Evolutionary conservation across 352 stramenopile species (phyloP), one percentile per base, ranked within the genome.

Genomic region (Globisporangium irregulare): DNA sequence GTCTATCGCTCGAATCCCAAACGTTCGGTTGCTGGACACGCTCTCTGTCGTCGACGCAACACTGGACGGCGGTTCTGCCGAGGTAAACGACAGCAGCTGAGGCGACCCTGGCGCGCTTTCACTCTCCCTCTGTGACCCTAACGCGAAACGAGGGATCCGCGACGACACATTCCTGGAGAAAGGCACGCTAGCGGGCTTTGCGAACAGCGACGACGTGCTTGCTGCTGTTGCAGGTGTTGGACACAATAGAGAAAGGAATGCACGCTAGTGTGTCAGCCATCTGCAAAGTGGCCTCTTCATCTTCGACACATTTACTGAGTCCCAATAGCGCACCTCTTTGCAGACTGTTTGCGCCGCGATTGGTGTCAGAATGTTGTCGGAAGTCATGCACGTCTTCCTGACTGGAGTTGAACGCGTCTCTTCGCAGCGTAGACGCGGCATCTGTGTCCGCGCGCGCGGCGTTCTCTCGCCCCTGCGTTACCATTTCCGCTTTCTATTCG

Each of bases 111-210:
- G 60, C n/a, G 57, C 60, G 25, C 43, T 48, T 48, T 48, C 41
- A 14, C 14, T 48, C 41, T 48, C 41, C n/a, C 20, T 48, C 41
- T 48, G 41, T n/a, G 9, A 22, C 48, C 60, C 60, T 5, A 50
- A 18, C 9, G 60, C 27, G n/a, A 66, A 34, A 1, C 60, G 60
- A 57, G 60, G 60, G n/a, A 66, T 66, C 27, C 60, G 27, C 22
- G 60, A 59, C 24, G 25, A 55, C 24, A 27, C 59, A 15, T 7
- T 41, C 20, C n/a, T 55, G 25, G 59, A 27, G 27, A 56, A 41
- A 27, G 59, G 43, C 15, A 46, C 27, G 20, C n/a, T 10, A 7
- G 43, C 1, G 8, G 43, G 12, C 5, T 41, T 57, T 14, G 24
- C 14, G 41, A 66, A 58, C 27, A 43, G 27, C 43, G 60, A 46